Evolutionary conservation across 2,329 filamentous ascomycete genomes (phyloP).

Genomic region (Purpureocillium lavendulum): DNA sequence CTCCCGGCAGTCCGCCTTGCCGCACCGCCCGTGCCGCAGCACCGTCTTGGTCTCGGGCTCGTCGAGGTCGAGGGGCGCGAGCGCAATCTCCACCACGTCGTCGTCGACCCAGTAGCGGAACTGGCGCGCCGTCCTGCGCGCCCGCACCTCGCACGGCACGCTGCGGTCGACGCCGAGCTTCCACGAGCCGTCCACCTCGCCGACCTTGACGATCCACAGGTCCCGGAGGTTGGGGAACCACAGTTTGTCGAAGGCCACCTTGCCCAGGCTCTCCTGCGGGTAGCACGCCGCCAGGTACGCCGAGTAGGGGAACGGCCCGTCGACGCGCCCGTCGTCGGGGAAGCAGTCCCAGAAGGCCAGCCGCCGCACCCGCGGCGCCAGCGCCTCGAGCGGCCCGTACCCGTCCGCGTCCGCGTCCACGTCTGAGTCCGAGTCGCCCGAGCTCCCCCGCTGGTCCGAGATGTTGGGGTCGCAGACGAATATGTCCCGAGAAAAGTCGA

Average conservation of each 20-base stretch:
- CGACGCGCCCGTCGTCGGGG: slow-evolving; percentile 26
- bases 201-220: slow-evolving; percentile 30
- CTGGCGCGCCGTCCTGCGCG: slow-evolving; percentile 24
- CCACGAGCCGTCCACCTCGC: slow-evolving; percentile 27
- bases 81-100: slow-evolving; percentile 27
- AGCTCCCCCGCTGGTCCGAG: slow-evolving; percentile 21
- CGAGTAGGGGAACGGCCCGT: slow-evolving; percentile 23
- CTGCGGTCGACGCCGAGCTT: slow-evolving; percentile 22
- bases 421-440: too few relatives aligned
- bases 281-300: slow-evolving; percentile 25
- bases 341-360: slow-evolving; percentile 31
- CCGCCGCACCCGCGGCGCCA: slow-evolving; percentile 23
- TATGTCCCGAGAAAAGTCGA: slow-evolving; percentile 27
- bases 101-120: slow-evolving; percentile 30
- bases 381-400: slow-evolving; percentile 17
- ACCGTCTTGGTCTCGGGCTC: slow-evolving; percentile 25
- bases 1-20: slow-evolving; percentile 23
- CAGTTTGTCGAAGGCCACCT: slow-evolving; percentile 26
- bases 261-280: slow-evolving; percentile 18
- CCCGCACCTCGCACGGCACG: slow-evolving; percentile 18
- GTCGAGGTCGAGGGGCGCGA: slow-evolving; percentile 23
- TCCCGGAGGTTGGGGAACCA: slow-evolving; percentile 30
- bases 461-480: slow-evolving; percentile 28
- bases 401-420: too few relatives aligned
- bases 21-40: slow-evolving; percentile 25